A percentile compares a stretch with the other conserved stretches of the same genome.
Conservation (phyloP, 768 basidiomycete genomes). For the Tulasnella sp. region DNA sequence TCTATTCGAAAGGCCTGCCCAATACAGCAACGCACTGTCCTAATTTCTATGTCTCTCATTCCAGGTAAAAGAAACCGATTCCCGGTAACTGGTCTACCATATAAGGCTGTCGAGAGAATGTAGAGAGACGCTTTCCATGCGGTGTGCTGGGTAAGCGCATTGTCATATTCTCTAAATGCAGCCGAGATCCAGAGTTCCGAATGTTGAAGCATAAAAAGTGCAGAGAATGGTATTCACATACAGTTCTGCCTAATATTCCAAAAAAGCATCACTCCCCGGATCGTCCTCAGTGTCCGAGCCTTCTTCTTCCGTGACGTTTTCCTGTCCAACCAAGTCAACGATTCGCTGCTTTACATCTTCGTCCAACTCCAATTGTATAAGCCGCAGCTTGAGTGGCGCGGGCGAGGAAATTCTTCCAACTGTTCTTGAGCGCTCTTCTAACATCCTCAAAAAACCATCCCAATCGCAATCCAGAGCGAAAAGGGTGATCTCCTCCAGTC, state of each 20-base stretch:
- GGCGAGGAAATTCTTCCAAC: neutral
- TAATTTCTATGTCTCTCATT: neutral
- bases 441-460: neutral
- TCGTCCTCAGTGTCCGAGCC: neutral
- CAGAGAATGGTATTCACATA: neutral
- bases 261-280: neutral
- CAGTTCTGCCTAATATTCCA: neutral
- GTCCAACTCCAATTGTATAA: neutral
- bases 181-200: too few species aligned
- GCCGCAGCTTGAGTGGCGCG: neutral
- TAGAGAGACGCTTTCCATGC: neutral
- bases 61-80: neutral
- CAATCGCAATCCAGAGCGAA: neutral
- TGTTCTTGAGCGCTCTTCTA: neutral
- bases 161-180: too few species aligned
- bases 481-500: neutral
- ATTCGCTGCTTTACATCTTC: neutral
- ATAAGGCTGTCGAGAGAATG: neutral
- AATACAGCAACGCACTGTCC: neutral
- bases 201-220: too few species aligned
- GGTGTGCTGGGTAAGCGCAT: too few species aligned
- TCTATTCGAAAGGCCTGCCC: neutral
- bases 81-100: neutral
- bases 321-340: neutral
- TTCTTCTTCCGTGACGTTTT: neutral